Base-by-base conservation (phyloP, 305 asterid species). In the Salvia sclarea region DNA sequence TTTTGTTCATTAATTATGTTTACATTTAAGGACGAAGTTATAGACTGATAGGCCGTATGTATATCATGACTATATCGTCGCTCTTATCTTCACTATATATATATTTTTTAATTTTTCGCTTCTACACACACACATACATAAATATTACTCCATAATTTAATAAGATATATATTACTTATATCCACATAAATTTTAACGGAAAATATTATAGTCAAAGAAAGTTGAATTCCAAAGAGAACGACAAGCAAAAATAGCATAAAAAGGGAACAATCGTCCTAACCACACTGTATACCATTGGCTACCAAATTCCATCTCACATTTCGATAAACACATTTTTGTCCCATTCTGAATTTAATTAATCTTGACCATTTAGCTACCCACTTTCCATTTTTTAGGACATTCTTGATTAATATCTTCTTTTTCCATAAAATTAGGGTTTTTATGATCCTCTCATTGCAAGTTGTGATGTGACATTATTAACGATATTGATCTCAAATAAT, bases 231-330 rank as follows among this genome's bases (percentile, higher is more conserved):
- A 10, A 38, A 38, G 44, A 38, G 44, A 38, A 38, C 44, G 44
- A 38, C 87, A 85, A 82, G 56, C 35, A 78, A 66, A 30, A 74
- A 61, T 69, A 73, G 45, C 77, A 78, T 69, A 77, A 83, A 76
- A 88, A 83, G 85, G 83, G 82, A 79, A 69, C 72, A 80, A 72
- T 83, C 86, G 86, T 80, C 91, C 86, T 83, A 28, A 59, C n/a
- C n/a, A 69, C 64, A 76, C 31, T 70, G 17, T 8, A 30, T 35
- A 47, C 64, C 54, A 22, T 25, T 30, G 50, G 20, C 58, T 44
- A 17, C 25, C 25, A 20, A 60, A 55, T 57, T 41, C 24, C 58
- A 70, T 64, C 60, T 58, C 70, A 50, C 22, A 58, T 31, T 59
- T 61, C 74, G 45, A 76, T 64, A 20, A 43, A 45, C 22, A 10